Percentiles rank a stretch among this genome's conserved stretches.
Conservation (phyloP, 331 rosid species). For the Arachis monticola region DNA sequence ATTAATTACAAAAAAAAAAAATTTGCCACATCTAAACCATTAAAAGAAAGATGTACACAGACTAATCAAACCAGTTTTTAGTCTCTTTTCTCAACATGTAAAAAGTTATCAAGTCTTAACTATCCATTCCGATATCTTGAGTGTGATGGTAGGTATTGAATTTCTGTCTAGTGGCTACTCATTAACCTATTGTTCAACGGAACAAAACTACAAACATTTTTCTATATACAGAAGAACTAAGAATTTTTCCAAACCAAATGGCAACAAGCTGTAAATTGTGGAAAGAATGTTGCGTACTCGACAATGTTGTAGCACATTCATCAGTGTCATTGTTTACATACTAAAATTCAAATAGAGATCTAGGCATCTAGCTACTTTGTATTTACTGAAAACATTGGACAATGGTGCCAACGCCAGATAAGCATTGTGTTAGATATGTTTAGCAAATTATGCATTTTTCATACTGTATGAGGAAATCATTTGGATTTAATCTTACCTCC, state of each 20-base stretch:
- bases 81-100: neutral
- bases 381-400: conserved; percentile 2
- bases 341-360: too few relatives aligned
- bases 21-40: conserved; percentile 16
- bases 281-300: neutral
- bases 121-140: conserved; percentile 5
- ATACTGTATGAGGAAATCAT: neutral
- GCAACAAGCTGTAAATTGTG: conserved; percentile 25
- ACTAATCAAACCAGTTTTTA: neutral
- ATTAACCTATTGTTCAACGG: neutral
- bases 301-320: neutral
- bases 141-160: conserved; percentile 10
- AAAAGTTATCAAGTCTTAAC: neutral
- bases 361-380: conserved; percentile 8
- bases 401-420: conserved; percentile 10
- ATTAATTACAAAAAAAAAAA: neutral
- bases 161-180: neutral
- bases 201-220: neutral
- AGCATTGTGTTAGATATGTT: neutral
- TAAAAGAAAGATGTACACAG: neutral
- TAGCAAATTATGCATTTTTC: conserved; percentile 9
- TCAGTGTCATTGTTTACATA: too few relatives aligned
- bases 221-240: neutral
- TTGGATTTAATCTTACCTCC: conserved; percentile 64
- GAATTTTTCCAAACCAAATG: neutral